Base-by-base conservation (phyloP, 805 yeast species). In the Nadsonia fulvescens region DNA sequence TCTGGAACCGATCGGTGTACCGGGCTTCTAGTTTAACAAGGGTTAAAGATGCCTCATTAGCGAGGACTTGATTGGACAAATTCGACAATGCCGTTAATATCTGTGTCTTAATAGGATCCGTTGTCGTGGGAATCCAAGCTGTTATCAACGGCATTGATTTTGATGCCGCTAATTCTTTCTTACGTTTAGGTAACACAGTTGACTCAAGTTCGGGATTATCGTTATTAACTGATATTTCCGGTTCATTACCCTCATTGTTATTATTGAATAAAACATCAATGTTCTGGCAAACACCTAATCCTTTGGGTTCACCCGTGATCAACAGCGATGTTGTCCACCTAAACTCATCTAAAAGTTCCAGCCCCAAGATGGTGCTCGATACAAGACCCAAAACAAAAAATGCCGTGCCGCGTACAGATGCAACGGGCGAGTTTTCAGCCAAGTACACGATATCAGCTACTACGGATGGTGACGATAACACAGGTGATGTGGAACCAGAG, bases 331-430 rank as follows among this genome's bases (percentile, higher is more conserved):
- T 57, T 23, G 47, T 53, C 95, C 95, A 86, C 2, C 70, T 70
- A 28, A 63, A 54, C 38, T 81, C 93, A 42, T 79, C 93, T 30
- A 83, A 52, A 9, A 82, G 67, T 42, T 83, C 95, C 12, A 70
- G 60, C 0, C 96, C 96, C 40, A 78, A 81, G 9, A 53, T 54
- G 0, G 92, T 78, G 12, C 60, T 58, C 0, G 89, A 58, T 14
- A 82, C 56, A 36, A 78, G 56, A 0, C 94, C 93, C 17, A 86
- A 49, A 0, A 68, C 76, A 37, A 65, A 77, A 37, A 75, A 77
- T 7, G 92, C 76, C 1, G 79, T 63, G 1, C 89, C 89, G 31
- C 72, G 63, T 14, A 86, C 42, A 26, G 71, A 67, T 57, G 75
- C 64, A 7, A 66, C 54, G 7, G 48, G 43, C 1, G 74, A 54